phyloP scores from a whole-genome alignment of 106 monocot genomes.

The Phalaenopsis equestris region DNA sequence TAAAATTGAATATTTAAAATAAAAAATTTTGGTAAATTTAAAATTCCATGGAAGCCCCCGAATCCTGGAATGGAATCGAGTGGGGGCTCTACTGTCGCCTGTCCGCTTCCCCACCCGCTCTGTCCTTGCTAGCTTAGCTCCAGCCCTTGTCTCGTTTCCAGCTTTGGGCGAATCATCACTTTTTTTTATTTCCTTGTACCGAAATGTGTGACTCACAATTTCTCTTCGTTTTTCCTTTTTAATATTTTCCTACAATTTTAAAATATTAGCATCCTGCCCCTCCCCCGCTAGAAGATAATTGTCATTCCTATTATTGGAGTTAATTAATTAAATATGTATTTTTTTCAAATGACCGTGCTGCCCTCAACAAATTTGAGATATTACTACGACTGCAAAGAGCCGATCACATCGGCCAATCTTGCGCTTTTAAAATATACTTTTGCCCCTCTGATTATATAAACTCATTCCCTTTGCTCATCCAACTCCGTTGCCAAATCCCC shows the following conservation, averaged over 20 bases:
- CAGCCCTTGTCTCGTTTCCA: background rate
- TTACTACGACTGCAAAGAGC: background rate
- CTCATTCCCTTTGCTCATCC: background rate
- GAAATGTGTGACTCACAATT: background rate
- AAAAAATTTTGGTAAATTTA: no score
- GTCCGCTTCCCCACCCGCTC: background rate
- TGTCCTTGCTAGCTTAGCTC: background rate
- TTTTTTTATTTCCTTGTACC: background rate
- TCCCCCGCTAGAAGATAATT: background rate
- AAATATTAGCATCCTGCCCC: background rate
- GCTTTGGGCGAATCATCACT: background rate
- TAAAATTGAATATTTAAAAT: no score
- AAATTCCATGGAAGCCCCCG: background rate
- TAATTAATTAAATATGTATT: background rate
- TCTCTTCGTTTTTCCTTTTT: background rate
- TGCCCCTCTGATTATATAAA: background rate
- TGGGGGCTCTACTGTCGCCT: background rate
- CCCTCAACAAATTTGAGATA: background rate
- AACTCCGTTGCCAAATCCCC: background rate
- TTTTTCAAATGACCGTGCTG: background rate
- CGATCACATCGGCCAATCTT: background rate
- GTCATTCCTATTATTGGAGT: background rate
- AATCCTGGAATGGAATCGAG: slow-evolving; percentile 4
- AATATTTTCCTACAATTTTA: background rate
- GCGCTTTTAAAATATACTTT: background rate